Base-by-base conservation (phyloP, 306 rosid species). In the Quercus engelmannii region DNA sequence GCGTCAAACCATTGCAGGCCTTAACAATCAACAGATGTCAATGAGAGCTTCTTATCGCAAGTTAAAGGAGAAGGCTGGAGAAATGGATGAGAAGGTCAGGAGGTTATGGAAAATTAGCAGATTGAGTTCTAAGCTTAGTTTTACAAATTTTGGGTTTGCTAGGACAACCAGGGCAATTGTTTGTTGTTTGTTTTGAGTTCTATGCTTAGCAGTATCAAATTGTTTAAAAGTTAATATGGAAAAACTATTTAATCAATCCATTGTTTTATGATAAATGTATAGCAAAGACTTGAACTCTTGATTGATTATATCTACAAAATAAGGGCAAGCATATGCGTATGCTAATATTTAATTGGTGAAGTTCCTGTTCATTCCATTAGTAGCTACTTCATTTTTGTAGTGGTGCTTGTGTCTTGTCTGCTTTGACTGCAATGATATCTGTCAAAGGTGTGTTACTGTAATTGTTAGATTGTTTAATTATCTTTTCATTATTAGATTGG, bases 81-180 rank as follows among this genome's bases (percentile, higher is more conserved):
- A 91, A 84, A 87, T 86, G 93, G 97, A 92, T 59, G 85, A 81
- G 78, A 86, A 94, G 95, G 97, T 94, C 73, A 84, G 87, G 4
- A 84, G 87, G 4, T 76, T 63, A 57, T 87, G 75, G 80, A 79
- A 51, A 74, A 19, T 55, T 55, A 6, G 35, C 68, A 21, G 26
- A 52, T 73, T 10, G 74, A 52, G 23, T 63, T 74, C 41, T 41
- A 56, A 64, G 65, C 52, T 59, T 74, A 72, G n/a, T 67, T 17
- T 14, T 43, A 33, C 6, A 63, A 61, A 64, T 56, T 74, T 11
- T 74, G 64, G 21, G 51, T 43, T 62, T 81, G 21, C 38, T 28
- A 26, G 52, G 28, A 54, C 67, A 35, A 73, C 56, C 56, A 35
- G 54, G 6, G 21, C 17, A 61, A 5, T 38, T 43, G 58, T 70